phyloP scores from a whole-genome alignment of 108 stramenopile genomes.

The Fragilariopsis cylindrus region DNA sequence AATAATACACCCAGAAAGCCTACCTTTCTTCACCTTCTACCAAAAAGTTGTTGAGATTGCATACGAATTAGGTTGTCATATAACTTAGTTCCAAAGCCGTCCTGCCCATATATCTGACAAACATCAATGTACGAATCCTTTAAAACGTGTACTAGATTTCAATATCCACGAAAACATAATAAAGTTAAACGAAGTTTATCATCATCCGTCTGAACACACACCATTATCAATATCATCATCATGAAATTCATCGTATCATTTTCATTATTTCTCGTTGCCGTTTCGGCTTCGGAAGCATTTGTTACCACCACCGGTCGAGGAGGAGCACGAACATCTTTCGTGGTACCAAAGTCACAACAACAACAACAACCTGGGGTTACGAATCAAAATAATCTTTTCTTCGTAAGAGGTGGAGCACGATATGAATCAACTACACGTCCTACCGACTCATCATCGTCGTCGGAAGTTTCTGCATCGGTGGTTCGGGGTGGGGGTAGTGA shows the following conservation, averaged over 20 bases:
- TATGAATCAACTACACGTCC: background rate
- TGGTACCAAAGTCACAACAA: too few species aligned
- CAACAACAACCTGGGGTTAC: background rate
- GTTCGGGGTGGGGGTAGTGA: background rate
- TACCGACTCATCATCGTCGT: background rate
- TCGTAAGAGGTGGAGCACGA: background rate
- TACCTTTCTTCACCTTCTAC: too few species aligned
- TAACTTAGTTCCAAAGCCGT: background rate
- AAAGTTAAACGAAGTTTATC: slow-evolving; percentile 7
- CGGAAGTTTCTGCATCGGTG: background rate
- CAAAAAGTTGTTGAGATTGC: background rate
- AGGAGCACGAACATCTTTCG: background rate
- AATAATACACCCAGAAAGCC: too few species aligned
- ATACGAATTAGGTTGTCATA: slow-evolving; percentile 8
- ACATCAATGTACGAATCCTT: slow-evolving; percentile 10
- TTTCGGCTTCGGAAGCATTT: slow-evolving; percentile 6
- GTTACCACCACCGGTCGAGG: background rate
- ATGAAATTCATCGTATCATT: slow-evolving; percentile 12
- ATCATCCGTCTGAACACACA: background rate
- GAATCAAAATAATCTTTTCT: background rate
- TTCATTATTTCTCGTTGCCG: background rate
- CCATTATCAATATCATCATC: background rate
- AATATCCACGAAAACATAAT: slow-evolving; percentile 9
- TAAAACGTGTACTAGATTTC: slow-evolving; percentile 9
- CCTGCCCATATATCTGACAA: background rate